Percentiles rank a stretch among this genome's conserved stretches.
Evolutionary conservation across 352 stramenopile species (phyloP).

Genomic region (Phytopythium aichiense): DNA sequence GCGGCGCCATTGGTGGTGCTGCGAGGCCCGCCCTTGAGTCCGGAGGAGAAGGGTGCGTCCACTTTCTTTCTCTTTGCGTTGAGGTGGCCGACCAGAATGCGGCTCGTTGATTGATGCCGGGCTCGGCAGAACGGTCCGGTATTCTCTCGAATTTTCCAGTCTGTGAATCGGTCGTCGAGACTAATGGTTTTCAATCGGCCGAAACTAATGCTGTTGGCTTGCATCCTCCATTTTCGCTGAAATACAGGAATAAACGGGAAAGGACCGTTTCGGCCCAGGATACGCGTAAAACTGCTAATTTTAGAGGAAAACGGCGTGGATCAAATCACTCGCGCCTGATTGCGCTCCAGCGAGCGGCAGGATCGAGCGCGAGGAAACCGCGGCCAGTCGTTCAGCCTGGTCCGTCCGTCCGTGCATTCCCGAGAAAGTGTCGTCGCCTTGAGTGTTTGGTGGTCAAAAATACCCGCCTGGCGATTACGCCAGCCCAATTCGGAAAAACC

Average conservation of each 20-base stretch:
- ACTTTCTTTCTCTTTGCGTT: too few relatives aligned
- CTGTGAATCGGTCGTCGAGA: too few relatives aligned
- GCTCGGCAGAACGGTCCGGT: too few relatives aligned
- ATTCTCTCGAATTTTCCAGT: too few relatives aligned
- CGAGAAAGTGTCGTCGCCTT: background rate
- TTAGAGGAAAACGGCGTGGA: background rate
- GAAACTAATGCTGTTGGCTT: too few relatives aligned
- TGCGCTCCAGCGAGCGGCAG: background rate
- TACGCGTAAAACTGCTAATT: background rate
- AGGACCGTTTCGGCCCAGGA: background rate
- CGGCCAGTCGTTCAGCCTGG: background rate
- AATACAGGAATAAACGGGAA: background rate
- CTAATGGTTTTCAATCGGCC: too few relatives aligned
- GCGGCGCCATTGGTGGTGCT: too few relatives aligned
- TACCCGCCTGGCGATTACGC: slow-evolving; percentile 1
- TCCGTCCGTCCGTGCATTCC: background rate
- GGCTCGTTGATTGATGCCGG: too few relatives aligned
- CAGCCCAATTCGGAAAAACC: background rate
- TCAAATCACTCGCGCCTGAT: background rate
- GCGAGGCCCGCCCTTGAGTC: too few relatives aligned
- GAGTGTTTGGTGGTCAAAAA: background rate
- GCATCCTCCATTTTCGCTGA: background rate
- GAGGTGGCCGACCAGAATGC: too few relatives aligned
- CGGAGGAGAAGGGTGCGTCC: too few relatives aligned
- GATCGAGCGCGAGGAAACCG: background rate